phyloP scores from a whole-genome alignment of 768 basidiomycete species.

The Calocybe gangraenosa region DNA sequence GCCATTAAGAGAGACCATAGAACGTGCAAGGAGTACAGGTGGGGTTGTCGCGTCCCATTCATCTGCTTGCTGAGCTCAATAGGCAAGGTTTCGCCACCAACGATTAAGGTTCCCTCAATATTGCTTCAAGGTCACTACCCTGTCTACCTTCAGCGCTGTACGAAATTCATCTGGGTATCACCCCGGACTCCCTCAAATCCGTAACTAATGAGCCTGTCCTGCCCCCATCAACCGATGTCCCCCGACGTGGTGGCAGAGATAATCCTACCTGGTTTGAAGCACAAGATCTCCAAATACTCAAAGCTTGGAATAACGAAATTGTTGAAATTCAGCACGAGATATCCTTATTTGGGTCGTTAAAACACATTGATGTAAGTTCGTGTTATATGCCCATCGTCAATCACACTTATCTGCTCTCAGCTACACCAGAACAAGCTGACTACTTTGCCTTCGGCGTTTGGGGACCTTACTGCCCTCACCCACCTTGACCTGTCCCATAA shows the following conservation, averaged over 20 bases:
- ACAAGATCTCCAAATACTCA: conserved; percentile 70
- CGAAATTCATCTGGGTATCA: conserved; percentile 75
- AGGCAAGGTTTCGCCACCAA: conserved; percentile 32
- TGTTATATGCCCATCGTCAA: not conserved
- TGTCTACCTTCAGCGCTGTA: conserved; percentile 78
- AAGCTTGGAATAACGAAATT: conserved; percentile 80
- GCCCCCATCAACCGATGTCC: conserved; percentile 32
- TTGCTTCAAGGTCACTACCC: conserved; percentile 66
- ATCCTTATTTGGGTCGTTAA: conserved; percentile 78
- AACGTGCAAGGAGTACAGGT: conserved; percentile 77
- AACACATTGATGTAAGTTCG: conserved; percentile 69
- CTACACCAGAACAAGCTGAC: conserved; percentile 71
- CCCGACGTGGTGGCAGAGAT: conserved; percentile 36
- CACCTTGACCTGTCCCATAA: conserved; percentile 76
- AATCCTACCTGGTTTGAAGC: conserved; percentile 77
- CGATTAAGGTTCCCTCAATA: conserved; percentile 64
- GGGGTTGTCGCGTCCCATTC: conserved; percentile 24
- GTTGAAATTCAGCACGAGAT: conserved; percentile 78
- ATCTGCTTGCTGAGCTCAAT: conserved; percentile 41
- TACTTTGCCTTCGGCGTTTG: conserved; percentile 59
- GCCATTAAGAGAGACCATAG: conserved; percentile 70
- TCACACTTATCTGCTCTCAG: conserved; percentile 29
- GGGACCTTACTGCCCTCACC: conserved; percentile 63
- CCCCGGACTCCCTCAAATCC: conserved; percentile 62
- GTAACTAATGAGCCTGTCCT: conserved; percentile 58